Base-by-base conservation (phyloP, 2,329 filamentous ascomycete genomes). In the Zalaria obscura region DNA sequence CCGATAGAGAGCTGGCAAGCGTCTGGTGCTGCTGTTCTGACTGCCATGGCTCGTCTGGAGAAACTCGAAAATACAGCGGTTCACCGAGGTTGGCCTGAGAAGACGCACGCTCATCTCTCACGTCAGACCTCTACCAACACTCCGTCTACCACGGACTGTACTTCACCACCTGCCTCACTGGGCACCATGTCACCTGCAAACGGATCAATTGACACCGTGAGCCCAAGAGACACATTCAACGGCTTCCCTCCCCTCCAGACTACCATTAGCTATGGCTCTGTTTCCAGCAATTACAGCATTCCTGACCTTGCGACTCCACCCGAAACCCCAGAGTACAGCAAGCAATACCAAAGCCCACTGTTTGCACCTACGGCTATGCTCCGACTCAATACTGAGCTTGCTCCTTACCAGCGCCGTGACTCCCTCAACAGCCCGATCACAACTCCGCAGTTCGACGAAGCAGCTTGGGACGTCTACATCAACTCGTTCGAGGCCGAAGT, bases 11-110 rank as follows among this genome's bases (percentile, higher is more conserved):
- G 58, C 28, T 58, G 68, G 50, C 59, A 63, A 47, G 59, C 61
- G 38, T 58, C 64, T 39, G 66, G 62, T 35, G 67, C 67, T 11
- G 65, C 65, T 32, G 59, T 68, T 29, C 54, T 58, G 47, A 68
- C 65, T 38, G 55, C 62, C 45, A 50, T 63, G 32, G 54, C 54
- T 27, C 56, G 60, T 27, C 52, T 61, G 36, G 46, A 53, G 6
- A 48, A 50, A 27, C 51, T 60, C 10, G 55, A 56, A 49, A 45
- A 50, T 38, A 46, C 60, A 46, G 60, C 57, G 35, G 40, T 56
- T 37, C 37, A 52, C 33, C 48, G 51, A 36, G 56, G 52, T 38
- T 59, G 55, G 43, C 58, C 58, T 5, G 50, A 52, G 36, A 46
- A 43, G 35, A 41, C 26, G 29, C 37, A 41, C 28, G 8, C 18